These are phyloP conservation scores for Cladobotryum mycophilum DNA, from an alignment of 2,329 filamentous ascomycete genomes.

Conservation along the genomic window DNA sequence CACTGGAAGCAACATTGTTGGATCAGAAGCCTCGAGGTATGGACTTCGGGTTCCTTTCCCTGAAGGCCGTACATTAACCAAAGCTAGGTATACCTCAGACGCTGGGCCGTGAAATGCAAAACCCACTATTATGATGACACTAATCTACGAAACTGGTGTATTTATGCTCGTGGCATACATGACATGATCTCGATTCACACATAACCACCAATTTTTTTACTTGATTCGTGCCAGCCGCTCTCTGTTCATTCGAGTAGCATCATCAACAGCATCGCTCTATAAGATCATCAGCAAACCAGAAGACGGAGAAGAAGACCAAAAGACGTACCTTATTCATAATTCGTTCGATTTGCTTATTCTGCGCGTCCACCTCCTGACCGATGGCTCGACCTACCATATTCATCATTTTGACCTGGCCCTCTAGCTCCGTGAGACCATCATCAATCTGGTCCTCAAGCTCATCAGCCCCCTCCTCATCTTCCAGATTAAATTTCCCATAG, in stretches of 20 bases:
- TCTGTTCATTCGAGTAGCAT: conserved; percentile 73
- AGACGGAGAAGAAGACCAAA: conserved; percentile 14
- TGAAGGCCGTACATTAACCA: too few relatives aligned
- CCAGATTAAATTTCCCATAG: conserved; percentile 65
- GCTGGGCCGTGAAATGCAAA: too few relatives aligned
- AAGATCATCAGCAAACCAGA: conserved; percentile 21
- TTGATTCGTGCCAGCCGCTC: conserved; percentile 60
- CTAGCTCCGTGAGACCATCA: conserved; percentile 55
- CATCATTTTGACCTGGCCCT: conserved; percentile 62
- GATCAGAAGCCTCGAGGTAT: too few relatives aligned
- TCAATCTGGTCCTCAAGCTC: conserved; percentile 53
- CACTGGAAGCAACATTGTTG: too few relatives aligned
- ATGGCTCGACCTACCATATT: conserved; percentile 70
- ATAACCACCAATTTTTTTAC: conserved; percentile 17
- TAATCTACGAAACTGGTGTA: too few relatives aligned
- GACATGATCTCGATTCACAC: too few relatives aligned
- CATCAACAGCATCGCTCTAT: conserved; percentile 76
- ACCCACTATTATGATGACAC: too few relatives aligned
- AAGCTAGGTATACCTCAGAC: too few relatives aligned
- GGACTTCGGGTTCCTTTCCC: too few relatives aligned
- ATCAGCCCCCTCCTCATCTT: conserved; percentile 55
- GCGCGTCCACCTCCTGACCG: conserved; percentile 65
- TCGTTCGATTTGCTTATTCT: conserved; percentile 69
- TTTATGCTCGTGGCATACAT: too few relatives aligned
- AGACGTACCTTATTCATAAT: conserved; percentile 66